These are phyloP conservation scores for Umbellularia californica DNA, from an alignment of 164 flowering plant genomes.

Conservation along the genomic window DNA sequence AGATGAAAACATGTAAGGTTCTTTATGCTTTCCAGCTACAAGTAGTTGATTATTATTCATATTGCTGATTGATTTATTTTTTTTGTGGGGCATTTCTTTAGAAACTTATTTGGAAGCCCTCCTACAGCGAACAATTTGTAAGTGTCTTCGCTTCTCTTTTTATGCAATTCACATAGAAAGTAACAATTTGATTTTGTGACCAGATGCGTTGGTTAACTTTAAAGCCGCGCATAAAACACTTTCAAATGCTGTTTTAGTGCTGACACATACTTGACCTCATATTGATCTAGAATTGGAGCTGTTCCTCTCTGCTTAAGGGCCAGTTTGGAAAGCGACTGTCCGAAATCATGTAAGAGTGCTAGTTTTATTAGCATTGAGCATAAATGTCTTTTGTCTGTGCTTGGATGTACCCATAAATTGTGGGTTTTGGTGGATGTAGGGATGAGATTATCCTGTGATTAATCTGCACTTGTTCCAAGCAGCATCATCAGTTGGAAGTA, in stretches of 20 bases:
- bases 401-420: too few species aligned
- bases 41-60: neutral
- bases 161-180: neutral
- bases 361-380: neutral
- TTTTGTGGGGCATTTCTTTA: slow-evolving; percentile 15
- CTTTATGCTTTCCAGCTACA: neutral
- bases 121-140: slow-evolving; percentile 38
- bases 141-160: slow-evolving; percentile 16
- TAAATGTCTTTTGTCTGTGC: neutral
- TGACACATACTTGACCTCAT: neutral
- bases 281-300: too few species aligned
- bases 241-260: neutral
- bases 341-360: slow-evolving; percentile 21
- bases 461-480: too few species aligned
- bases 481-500: too few species aligned
- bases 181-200: neutral
- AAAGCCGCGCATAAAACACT: neutral
- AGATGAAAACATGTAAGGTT: slow-evolving; percentile 52
- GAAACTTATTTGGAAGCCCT: slow-evolving; percentile 71
- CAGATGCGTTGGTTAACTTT: neutral
- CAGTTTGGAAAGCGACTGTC: slow-evolving; percentile 21
- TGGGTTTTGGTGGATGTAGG: too few species aligned
- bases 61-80: neutral
- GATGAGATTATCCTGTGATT: too few species aligned
- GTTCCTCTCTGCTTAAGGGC: too few species aligned